phyloP scores from a whole-genome alignment of 2,329 filamentous ascomycete genomes.

The Mollisiaceae sp. region DNA sequence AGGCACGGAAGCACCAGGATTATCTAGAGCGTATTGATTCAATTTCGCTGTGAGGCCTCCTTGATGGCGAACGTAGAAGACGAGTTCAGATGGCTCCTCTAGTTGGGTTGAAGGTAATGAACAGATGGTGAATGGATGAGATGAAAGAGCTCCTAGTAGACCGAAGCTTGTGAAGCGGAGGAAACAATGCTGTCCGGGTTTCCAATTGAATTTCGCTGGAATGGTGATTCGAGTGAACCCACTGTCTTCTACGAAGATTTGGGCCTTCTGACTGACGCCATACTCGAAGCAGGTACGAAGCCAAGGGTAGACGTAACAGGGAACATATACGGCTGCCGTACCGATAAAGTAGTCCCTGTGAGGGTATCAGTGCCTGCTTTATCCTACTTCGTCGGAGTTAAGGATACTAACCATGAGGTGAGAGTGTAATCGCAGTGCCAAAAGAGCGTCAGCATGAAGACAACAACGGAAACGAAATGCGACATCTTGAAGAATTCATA shows the following conservation, averaged over 20 bases:
- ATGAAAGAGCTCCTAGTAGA: neutral
- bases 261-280: constrained; percentile 3
- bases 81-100: constrained; percentile 10
- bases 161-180: constrained; percentile 15
- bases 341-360: constrained; percentile 17
- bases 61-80: constrained; percentile 16
- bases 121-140: constrained; percentile 20
- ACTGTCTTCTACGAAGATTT: constrained; percentile 7
- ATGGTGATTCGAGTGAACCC: constrained; percentile 9
- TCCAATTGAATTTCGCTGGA: constrained; percentile 17
- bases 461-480: constrained; percentile 5
- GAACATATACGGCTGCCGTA: constrained; percentile 4
- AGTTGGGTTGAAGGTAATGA: constrained; percentile 7
- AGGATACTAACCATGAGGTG: constrained; percentile 7
- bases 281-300: constrained; percentile 19
- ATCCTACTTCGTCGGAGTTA: neutral
- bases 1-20: constrained; percentile 46
- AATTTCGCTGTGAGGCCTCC: constrained; percentile 6
- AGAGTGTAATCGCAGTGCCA: constrained; percentile 16
- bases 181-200: constrained; percentile 19
- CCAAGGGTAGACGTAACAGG: constrained; percentile 12
- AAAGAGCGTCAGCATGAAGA: constrained; percentile 15
- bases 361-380: neutral
- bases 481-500: constrained; percentile 21
- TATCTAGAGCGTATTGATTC: constrained; percentile 45